Evolutionary conservation across 2,329 filamentous ascomycete genomes (phyloP).

Genomic region (Penicillium sp.): DNA sequence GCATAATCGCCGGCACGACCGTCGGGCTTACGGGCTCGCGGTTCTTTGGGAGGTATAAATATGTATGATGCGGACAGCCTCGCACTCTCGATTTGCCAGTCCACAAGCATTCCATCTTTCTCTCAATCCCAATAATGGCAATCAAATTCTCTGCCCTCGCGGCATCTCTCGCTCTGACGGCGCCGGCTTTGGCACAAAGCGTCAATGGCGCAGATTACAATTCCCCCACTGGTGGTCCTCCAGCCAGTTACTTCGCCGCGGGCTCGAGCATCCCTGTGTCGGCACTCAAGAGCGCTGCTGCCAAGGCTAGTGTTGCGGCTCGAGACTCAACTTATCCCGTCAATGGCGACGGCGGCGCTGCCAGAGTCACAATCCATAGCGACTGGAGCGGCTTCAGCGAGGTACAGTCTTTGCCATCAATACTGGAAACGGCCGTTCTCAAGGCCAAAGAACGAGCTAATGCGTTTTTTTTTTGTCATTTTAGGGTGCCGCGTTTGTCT

Average conservation of each 20-base stretch:
- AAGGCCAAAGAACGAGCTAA: too few relatives aligned
- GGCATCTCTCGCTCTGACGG: conserved; percentile 2
- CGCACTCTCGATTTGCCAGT: too few relatives aligned
- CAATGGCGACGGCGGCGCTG: conserved; percentile 12
- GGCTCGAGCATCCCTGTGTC: conserved; percentile 20
- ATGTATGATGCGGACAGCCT: too few relatives aligned
- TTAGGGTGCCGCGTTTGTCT: conserved; percentile 26
- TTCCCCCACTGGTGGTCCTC: conserved; percentile 18
- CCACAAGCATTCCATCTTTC: too few relatives aligned
- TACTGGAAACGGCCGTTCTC: too few relatives aligned
- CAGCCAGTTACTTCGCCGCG: conserved; percentile 24
- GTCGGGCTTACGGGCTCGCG: too few relatives aligned
- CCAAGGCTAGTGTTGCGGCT: conserved; percentile 19
- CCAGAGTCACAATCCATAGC: conserved; percentile 22
- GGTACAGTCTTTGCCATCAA: conserved; percentile 6
- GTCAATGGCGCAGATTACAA: conserved; percentile 21
- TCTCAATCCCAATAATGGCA: not conserved
- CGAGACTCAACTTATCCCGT: conserved; percentile 22
- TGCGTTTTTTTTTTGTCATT: too few relatives aligned
- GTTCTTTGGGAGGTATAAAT: too few relatives aligned
- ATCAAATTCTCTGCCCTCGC: conserved; percentile 1
- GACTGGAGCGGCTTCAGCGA: conserved; percentile 24
- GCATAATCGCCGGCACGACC: too few relatives aligned
- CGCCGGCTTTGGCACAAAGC: conserved; percentile 5
- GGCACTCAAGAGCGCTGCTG: conserved; percentile 21